Base-by-base conservation (phyloP, 345 rosid species). In the Passiflora organensis region DNA sequence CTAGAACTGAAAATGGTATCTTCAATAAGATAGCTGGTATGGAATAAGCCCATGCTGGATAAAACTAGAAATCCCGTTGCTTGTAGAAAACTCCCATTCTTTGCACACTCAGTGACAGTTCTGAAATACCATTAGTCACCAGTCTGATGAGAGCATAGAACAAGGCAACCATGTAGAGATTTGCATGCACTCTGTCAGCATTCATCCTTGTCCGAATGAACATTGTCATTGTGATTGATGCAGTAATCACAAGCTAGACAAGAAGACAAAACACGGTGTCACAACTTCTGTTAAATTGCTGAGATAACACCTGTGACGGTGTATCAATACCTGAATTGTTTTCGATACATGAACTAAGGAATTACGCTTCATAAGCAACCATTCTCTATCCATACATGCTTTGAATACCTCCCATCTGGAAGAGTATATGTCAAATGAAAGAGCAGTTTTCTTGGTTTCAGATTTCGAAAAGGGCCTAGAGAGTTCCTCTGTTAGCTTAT, bases 381-480 rank as follows among this genome's bases (percentile, higher is more conserved):
- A 72, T 62, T 82, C 90, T 72, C 88, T 81, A 10, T 74, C 70
- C 71, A 73, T 39, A 57, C 96, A 88, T 23, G 78, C 85, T 67
- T 72, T 79, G 69, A 82, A 70, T 34, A 88, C 60, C 56, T 85
- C 87, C 81, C 68, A 69, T 63, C 79, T 82, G 5, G 65, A 39
- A 0, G 87, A 67, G 51, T 82, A 80, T 43, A 48, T 49, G 47
- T 65, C 72, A 38, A 77, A 80, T 11, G 83, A 68, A 28, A 87
- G 51, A 24, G 85, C 72, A 13, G 58, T 75, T 54, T 64, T 64
- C 19, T 76, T 76, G 17, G 42, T 38, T 13, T 65, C 67, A 12
- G 78, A 38, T 56, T 71, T 77, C 1, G 65, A 56, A 6, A 63
- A 77, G 5, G 88, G 81, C 41, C 38, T 64, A 2, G 73, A 23